Evolutionary conservation across 306 rosid genomes (phyloP).

Genomic region (Gastrolobium bilobum): DNA sequence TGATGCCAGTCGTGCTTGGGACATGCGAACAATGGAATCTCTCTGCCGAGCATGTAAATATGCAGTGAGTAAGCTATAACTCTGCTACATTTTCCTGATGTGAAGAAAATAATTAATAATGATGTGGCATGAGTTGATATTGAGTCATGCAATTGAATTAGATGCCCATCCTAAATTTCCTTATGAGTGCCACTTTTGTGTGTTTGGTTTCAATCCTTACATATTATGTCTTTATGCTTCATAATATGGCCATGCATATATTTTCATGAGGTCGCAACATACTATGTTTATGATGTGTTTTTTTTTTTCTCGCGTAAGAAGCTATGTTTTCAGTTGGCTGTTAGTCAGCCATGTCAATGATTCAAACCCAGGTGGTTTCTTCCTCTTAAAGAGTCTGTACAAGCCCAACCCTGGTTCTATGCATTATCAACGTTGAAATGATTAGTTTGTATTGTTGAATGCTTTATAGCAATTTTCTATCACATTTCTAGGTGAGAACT

Average conservation of each 20-base stretch:
- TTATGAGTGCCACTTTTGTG: constrained; percentile 7
- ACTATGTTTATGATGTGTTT: constrained; percentile 27
- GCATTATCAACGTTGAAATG: constrained; percentile 51
- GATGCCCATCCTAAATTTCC: constrained; percentile 25
- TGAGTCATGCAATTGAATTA: constrained; percentile 33
- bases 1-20: constrained; percentile 96
- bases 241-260: not conserved
- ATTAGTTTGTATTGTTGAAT: constrained; percentile 55
- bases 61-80: constrained; percentile 76
- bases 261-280: constrained; percentile 15
- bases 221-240: constrained; percentile 17
- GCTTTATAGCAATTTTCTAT: constrained; percentile 56
- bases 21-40: constrained; percentile 99
- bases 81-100: constrained; percentile 29
- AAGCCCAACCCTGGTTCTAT: constrained; percentile 52
- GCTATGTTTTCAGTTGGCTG: constrained; percentile 49
- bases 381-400: constrained; percentile 54
- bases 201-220: constrained; percentile 37
- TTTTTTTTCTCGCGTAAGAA: constrained; percentile 26
- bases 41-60: constrained; percentile 99
- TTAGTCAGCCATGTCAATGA: constrained; percentile 46
- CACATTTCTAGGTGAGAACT: constrained; percentile 89
- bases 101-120: constrained; percentile 34
- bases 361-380: constrained; percentile 52
- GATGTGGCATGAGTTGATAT: constrained; percentile 14